Evolutionary conservation across 2,329 filamentous ascomycete genomes (phyloP).

Genomic region (Chrysosporium queenslandicum): DNA sequence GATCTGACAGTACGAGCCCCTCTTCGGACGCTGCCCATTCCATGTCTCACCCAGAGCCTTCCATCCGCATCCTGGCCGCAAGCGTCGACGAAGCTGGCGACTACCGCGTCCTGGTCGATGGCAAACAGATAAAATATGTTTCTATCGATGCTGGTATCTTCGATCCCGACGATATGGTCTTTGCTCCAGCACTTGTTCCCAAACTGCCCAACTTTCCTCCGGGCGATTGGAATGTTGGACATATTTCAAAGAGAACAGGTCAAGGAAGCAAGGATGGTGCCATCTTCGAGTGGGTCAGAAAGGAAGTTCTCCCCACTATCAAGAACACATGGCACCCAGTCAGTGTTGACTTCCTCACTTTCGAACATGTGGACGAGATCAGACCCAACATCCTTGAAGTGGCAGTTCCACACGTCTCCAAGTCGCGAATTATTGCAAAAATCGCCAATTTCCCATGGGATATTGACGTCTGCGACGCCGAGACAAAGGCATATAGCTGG

Average conservation of each 20-base stretch:
- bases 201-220: slow-evolving; percentile 15
- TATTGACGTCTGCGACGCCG: slow-evolving; percentile 29
- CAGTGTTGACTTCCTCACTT: background rate
- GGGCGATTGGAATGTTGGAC: slow-evolving; percentile 26
- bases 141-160: slow-evolving; percentile 23
- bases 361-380: slow-evolving; percentile 14
- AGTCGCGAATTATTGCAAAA: slow-evolving; percentile 25
- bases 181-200: slow-evolving; percentile 22
- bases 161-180: slow-evolving; percentile 24
- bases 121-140: slow-evolving; percentile 23
- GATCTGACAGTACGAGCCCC: no score
- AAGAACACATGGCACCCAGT: background rate
- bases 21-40: background rate
- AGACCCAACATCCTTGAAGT: slow-evolving; percentile 23
- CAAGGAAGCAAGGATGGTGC: slow-evolving; percentile 14
- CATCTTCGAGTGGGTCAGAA: slow-evolving; percentile 17
- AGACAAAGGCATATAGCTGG: slow-evolving; percentile 32
- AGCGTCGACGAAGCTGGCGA: background rate
- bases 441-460: slow-evolving; percentile 34
- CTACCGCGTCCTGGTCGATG: slow-evolving; percentile 1
- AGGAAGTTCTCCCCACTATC: background rate
- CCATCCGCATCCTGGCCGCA: background rate
- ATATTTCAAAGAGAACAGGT: slow-evolving; percentile 17
- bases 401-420: slow-evolving; percentile 15
- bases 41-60: background rate